Conservation (phyloP, 129 eudicot species). For the Centaurea solstitialis region DNA sequence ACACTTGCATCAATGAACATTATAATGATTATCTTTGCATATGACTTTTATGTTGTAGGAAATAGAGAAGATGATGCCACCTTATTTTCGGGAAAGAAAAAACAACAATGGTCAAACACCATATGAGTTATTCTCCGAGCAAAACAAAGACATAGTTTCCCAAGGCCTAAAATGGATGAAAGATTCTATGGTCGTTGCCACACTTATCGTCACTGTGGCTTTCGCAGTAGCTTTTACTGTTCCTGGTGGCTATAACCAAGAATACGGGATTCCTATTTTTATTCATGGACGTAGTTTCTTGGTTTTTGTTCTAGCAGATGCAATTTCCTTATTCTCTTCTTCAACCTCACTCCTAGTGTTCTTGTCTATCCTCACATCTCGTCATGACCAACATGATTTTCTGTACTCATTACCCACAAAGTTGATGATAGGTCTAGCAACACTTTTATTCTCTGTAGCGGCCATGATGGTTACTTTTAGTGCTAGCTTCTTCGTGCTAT, state of each 20-base stretch:
- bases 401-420: slow-evolving; percentile 9
- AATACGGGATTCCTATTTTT: slow-evolving; percentile 17
- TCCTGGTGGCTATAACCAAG: slow-evolving; percentile 29
- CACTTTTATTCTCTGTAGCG: slow-evolving; percentile 23
- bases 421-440: slow-evolving; percentile 7
- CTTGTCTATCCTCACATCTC: slow-evolving; percentile 26
- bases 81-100: background rate
- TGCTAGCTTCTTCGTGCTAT: slow-evolving; percentile 29
- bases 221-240: slow-evolving; percentile 32
- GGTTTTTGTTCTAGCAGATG: slow-evolving; percentile 27
- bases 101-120: slow-evolving; percentile 12
- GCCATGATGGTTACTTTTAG: slow-evolving; percentile 28
- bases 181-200: slow-evolving; percentile 23
- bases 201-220: slow-evolving; percentile 23
- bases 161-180: slow-evolving; percentile 24
- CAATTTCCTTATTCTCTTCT: slow-evolving; percentile 26
- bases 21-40: background rate
- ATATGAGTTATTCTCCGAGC: slow-evolving; percentile 9
- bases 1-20: background rate
- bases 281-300: background rate
- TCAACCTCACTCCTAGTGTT: slow-evolving; percentile 29
- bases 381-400: slow-evolving; percentile 3
- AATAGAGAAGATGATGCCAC: slow-evolving; percentile 3
- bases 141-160: background rate
- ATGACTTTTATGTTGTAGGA: slow-evolving; percentile 3